A percentile compares a stretch with the other conserved stretches of the same genome.
Conservation (phyloP, 2,329 filamentous ascomycete species). For the Arthrobotrys pseudoclavata region DNA sequence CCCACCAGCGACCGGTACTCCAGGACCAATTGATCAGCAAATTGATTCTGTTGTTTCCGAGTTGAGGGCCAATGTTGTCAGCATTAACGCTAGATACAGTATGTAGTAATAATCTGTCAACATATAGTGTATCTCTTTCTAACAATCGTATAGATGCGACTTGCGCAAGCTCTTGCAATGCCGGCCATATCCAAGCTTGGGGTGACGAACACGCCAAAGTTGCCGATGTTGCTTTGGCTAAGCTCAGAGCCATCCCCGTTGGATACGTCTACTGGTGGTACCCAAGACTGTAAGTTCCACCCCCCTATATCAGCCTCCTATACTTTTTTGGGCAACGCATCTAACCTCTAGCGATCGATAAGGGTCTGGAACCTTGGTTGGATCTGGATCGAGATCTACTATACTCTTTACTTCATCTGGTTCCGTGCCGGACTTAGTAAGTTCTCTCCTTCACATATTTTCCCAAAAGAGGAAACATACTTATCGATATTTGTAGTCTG, state of each 20-base stretch:
- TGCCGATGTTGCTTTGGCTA: conserved; percentile 29
- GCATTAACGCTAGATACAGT: conserved; percentile 55
- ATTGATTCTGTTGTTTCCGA: conserved; percentile 44
- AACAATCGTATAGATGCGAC: conserved; percentile 31
- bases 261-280: conserved; percentile 58
- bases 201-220: conserved; percentile 52
- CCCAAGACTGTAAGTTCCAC: conserved; percentile 42
- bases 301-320: not conserved
- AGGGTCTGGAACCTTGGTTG: conserved; percentile 57
- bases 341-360: not conserved
- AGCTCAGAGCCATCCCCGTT: conserved; percentile 34
- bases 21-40: conserved; percentile 38
- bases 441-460: not conserved
- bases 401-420: conserved; percentile 56
- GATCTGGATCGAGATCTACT: conserved; percentile 59
- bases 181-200: conserved; percentile 50
- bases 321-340: not conserved
- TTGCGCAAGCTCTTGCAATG: conserved; percentile 41
- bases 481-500: conserved; percentile 27
- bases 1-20: conserved; percentile 47
- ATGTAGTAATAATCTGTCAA: not conserved
- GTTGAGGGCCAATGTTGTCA: conserved; percentile 45
- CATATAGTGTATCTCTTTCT: not conserved
- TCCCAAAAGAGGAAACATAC: not conserved
- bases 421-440: conserved; percentile 50